Evolutionary conservation across 768 basidiomycete species (phyloP).

Genomic region (Tylopilus balloui): DNA sequence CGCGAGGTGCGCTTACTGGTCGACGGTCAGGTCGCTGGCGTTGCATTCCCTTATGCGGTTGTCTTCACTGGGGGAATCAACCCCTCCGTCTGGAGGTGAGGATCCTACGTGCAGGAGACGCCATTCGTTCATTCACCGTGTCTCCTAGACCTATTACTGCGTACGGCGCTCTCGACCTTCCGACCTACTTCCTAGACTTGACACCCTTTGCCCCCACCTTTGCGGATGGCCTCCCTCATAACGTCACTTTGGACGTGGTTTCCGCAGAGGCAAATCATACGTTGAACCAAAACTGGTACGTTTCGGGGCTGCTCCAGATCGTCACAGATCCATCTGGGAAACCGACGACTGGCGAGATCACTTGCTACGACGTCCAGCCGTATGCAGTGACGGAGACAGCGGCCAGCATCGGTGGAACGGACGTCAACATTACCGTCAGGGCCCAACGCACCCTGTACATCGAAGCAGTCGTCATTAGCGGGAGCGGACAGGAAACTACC

Average conservation of each 20-base stretch:
- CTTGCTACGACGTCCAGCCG: slow-evolving; percentile 49
- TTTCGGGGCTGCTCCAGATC: slow-evolving; percentile 67
- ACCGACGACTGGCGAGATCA: slow-evolving; percentile 68
- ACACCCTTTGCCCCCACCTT: slow-evolving; percentile 74
- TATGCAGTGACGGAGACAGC: slow-evolving; percentile 51
- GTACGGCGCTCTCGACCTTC: slow-evolving; percentile 72
- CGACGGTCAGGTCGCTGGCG: slow-evolving; percentile 51
- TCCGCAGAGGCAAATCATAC: slow-evolving; percentile 63
- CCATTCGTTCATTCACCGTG: background rate
- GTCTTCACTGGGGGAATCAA: slow-evolving; percentile 76
- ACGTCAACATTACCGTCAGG: slow-evolving; percentile 59
- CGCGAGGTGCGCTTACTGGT: slow-evolving; percentile 60
- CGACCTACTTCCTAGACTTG: slow-evolving; percentile 72
- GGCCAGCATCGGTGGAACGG: slow-evolving; percentile 40
- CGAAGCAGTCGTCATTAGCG: slow-evolving; percentile 56
- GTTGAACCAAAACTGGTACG: slow-evolving; percentile 75
- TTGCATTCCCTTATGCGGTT: slow-evolving; percentile 53
- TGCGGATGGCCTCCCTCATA: slow-evolving; percentile 64
- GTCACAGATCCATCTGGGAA: slow-evolving; percentile 56
- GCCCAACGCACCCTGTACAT: slow-evolving; percentile 56
- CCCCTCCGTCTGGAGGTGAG: slow-evolving; percentile 63
- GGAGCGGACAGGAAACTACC: slow-evolving; percentile 51
- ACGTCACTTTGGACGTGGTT: slow-evolving; percentile 65
- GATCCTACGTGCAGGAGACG: background rate
- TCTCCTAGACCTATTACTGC: slow-evolving; percentile 60